Conservation (phyloP, 1,284 basidiomycete genomes). For the Austroboletus novae-zelandiae region DNA sequence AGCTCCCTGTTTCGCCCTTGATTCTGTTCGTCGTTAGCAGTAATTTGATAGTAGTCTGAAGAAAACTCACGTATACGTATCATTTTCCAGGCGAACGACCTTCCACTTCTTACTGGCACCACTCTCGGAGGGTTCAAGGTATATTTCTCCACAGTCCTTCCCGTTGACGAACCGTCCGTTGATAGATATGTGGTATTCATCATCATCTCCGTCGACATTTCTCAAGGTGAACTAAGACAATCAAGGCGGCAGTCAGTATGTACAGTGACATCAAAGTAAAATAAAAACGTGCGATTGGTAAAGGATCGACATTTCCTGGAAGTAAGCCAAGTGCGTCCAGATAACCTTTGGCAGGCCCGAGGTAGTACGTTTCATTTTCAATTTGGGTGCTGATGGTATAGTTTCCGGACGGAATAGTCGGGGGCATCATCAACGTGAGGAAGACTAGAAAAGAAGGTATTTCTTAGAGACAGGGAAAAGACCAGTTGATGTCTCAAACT, state of each 20-base stretch:
- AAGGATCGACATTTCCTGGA: background rate
- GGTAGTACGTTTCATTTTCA: background rate
- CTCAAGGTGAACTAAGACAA: background rate
- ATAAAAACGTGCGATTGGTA: background rate
- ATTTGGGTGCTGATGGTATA: background rate
- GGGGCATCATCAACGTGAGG: background rate
- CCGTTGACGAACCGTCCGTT: background rate
- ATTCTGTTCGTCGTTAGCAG: conserved; percentile 2
- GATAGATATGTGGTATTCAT: conserved; percentile 3
- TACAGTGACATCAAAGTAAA: no score
- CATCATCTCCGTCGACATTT: background rate
- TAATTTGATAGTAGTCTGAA: background rate
- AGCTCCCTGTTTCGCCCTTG: background rate
- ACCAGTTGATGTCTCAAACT: background rate
- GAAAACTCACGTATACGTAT: background rate
- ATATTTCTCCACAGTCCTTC: background rate
- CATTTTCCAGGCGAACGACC: background rate
- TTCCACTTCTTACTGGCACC: background rate
- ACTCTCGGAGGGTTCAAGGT: background rate
- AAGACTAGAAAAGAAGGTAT: background rate
- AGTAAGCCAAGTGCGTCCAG: background rate
- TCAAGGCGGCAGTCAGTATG: no score
- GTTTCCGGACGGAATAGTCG: background rate
- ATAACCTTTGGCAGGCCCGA: background rate
- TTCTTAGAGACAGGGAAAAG: background rate